These are phyloP conservation scores for Patellaria atrata DNA, from an alignment of 495 filamentous ascomycete species.

Conservation along the genomic window DNA sequence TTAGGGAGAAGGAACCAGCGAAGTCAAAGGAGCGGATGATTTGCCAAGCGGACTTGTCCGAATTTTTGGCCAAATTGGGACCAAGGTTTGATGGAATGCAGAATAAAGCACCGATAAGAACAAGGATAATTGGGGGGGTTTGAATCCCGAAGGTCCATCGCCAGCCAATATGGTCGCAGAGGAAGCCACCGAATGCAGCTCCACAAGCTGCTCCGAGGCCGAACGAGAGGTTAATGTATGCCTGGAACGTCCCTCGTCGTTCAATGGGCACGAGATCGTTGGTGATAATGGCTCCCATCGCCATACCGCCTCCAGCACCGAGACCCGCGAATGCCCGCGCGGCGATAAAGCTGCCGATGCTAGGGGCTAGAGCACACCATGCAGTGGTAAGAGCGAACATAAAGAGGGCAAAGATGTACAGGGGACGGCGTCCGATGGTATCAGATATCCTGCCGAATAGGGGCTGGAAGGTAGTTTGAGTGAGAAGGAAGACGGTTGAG, in stretches of 20 bases:
- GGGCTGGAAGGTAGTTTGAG: conserved; percentile 58
- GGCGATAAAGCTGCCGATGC: conserved; percentile 56
- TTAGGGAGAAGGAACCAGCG: conserved; percentile 48
- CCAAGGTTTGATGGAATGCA: conserved; percentile 50
- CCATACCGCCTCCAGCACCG: conserved; percentile 58
- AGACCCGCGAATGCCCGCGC: conserved; percentile 61
- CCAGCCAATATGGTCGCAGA: conserved; percentile 65
- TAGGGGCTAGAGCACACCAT: conserved; percentile 59
- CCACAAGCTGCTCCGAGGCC: conserved; percentile 51
- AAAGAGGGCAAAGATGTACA: conserved; percentile 47
- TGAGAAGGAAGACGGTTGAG: conserved; percentile 66
- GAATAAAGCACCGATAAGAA: conserved; percentile 39
- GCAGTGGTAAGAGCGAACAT: conserved; percentile 52
- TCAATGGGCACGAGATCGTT: conserved; percentile 66
- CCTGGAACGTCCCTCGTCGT: conserved; percentile 59
- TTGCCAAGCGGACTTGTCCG: conserved; percentile 36
- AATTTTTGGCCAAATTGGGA: conserved; percentile 32
- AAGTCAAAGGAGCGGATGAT: conserved; percentile 55
- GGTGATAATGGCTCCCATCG: conserved; percentile 53
- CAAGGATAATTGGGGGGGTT: conserved; percentile 46
- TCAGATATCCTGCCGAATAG: conserved; percentile 60
- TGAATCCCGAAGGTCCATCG: conserved; percentile 57
- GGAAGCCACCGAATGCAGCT: conserved; percentile 54
- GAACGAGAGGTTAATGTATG: conserved; percentile 57
- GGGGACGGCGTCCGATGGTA: conserved; percentile 52